These are phyloP conservation scores for Aspergillus avenaceus DNA, from an alignment of 495 filamentous ascomycete species.

Conservation along the genomic window DNA sequence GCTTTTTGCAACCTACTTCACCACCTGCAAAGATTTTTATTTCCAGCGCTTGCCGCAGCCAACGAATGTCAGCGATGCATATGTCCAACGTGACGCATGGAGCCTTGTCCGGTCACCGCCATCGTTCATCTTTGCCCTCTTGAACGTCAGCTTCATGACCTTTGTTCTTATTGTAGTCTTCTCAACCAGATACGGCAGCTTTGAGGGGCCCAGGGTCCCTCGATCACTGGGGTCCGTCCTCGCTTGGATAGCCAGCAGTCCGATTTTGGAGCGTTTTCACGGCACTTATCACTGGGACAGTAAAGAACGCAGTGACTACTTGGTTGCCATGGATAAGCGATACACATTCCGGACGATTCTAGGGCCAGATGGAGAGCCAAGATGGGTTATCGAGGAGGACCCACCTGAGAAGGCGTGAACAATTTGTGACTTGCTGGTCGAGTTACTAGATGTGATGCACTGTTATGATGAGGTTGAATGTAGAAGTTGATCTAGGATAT, in stretches of 20 bases:
- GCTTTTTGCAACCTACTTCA: neutral
- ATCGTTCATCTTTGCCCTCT: neutral
- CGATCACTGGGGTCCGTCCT: neutral
- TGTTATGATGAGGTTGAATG: too few relatives aligned
- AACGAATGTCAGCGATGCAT: neutral
- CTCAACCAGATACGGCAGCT: neutral
- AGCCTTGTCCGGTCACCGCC: neutral
- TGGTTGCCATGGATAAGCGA: neutral
- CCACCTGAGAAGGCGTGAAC: neutral
- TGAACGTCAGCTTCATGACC: neutral
- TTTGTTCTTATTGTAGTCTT: neutral
- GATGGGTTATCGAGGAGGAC: neutral
- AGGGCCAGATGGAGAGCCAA: neutral
- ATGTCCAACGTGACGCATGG: neutral
- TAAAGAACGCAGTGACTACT: neutral
- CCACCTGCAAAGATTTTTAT: neutral
- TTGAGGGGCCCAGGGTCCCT: neutral
- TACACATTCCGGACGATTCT: neutral
- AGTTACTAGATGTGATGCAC: neutral
- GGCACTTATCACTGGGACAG: neutral
- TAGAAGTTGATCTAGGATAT: too few relatives aligned
- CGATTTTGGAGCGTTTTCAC: neutral
- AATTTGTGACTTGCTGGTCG: neutral
- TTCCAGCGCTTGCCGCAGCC: neutral
- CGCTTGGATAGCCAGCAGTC: neutral